Base-by-base conservation (phyloP, 139 green algal genomes). In the Chlamydomonas sp. region DNA sequence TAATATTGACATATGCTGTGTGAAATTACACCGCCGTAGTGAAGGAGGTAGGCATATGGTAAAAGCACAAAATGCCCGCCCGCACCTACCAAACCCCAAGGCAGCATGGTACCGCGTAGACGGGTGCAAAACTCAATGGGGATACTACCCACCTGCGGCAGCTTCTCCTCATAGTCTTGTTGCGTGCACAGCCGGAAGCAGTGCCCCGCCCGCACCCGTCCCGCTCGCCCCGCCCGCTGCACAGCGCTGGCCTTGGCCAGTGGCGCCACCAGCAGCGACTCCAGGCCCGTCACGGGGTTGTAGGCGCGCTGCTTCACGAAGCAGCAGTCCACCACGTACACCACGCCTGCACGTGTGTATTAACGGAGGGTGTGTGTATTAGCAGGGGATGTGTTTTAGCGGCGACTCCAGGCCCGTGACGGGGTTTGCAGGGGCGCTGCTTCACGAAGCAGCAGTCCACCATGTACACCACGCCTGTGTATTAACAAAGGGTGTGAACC, bases 171-270 rank as follows among this genome's bases (percentile, higher is more conserved):
- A 49, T 91, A 98, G 18, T 89, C 93, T 16, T 93, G 91, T 83
- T 98, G 91, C 3, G 93, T 98, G 89, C 94, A 98, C 60, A 99
- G 90, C 75, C 97, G 93, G 91, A 98, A 97, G 81, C 92, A 96
- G 80, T 97, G 94, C 2, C 97, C 97, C 0, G 96, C 93, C 0
- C 96, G 90, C 73, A 98, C 91, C 9, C 97, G 92, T 0, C 97
- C 97, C 63, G 95, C 96, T 63, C 95, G 92, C 4, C 95, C 95
- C 57, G 95, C 94, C 31, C 95, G 90, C 93, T 97, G 95, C 78
- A 64, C 67, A 5, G 92, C 91, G 20, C 61, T 5, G 87, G 94
- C 17, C 92, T 57, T 89, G 18, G 84, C 93, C 18, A 91, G 90
- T 20, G 95, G 95, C 58, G 94, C 92, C 58, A 95, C 88, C 16